Percentiles rank a stretch among this genome's conserved stretches.
phyloP scores from a whole-genome alignment of 805 yeast genomes.

The Starmerella vitae region DNA sequence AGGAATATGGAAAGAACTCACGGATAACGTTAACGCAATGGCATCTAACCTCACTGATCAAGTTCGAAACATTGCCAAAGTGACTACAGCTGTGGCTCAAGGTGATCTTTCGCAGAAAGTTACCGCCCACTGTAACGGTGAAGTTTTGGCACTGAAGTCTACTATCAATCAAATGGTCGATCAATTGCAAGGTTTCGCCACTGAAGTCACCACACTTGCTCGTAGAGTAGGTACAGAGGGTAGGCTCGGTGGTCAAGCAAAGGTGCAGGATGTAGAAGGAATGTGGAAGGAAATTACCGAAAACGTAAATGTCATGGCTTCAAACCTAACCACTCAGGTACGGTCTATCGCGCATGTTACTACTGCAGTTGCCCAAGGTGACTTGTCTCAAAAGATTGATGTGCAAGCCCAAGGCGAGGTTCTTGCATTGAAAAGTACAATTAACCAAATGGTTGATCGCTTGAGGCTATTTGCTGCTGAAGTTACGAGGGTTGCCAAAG shows the following conservation, averaged over 20 bases:
- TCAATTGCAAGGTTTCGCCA: slow-evolving; percentile 65
- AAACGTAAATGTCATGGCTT: slow-evolving; percentile 79
- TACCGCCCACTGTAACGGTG: slow-evolving; percentile 75
- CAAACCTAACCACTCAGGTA: slow-evolving; percentile 75
- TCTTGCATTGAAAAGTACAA: slow-evolving; percentile 69
- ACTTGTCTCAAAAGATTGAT: slow-evolving; percentile 67
- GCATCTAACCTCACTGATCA: slow-evolving; percentile 77
- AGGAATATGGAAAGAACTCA: slow-evolving; percentile 77
- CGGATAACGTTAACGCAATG: slow-evolving; percentile 84
- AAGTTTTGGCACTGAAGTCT: slow-evolving; percentile 63
- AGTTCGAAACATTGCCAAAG: slow-evolving; percentile 76
- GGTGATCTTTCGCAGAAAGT: slow-evolving; percentile 73
- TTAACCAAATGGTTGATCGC: slow-evolving; percentile 87
- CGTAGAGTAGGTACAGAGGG: slow-evolving; percentile 85
- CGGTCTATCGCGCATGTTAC: slow-evolving; percentile 82
- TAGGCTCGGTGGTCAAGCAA: slow-evolving; percentile 77
- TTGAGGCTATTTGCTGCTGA: slow-evolving; percentile 77
- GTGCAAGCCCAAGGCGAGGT: slow-evolving; percentile 89
- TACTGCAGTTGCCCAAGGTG: slow-evolving; percentile 86
- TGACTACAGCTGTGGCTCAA: slow-evolving; percentile 75
- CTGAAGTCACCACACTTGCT: slow-evolving; percentile 75
- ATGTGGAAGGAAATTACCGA: slow-evolving; percentile 77
- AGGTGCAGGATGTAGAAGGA: slow-evolving; percentile 67
- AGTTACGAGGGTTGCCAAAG: slow-evolving; percentile 80
- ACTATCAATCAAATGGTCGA: slow-evolving; percentile 85